Percentiles rank a stretch among this genome's conserved stretches.
Conservation (phyloP, 192 early-diverging fungal genomes). For the Coemansia sp. region DNA sequence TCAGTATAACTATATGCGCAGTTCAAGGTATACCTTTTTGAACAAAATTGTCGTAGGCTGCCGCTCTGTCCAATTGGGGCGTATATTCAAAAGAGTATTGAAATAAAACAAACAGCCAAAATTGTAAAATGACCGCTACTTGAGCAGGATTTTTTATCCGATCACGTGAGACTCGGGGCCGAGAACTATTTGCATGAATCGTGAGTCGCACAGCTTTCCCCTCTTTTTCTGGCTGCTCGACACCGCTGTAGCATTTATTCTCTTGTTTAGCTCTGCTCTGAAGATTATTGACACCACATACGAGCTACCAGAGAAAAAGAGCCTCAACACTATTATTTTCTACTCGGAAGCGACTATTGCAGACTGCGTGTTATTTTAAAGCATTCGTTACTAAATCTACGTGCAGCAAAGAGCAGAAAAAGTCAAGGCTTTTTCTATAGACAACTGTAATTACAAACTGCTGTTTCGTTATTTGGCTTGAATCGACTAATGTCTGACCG, state of each 20-base stretch:
- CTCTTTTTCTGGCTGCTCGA: not conserved
- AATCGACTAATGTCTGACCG: slow-evolving; percentile 23
- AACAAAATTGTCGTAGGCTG: not conserved
- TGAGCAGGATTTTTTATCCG: not conserved
- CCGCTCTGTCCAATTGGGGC: not conserved
- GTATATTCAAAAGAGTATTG: not conserved
- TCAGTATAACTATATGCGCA: not conserved
- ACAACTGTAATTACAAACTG: not conserved
- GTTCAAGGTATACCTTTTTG: slow-evolving; percentile 3
- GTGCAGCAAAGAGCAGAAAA: not conserved
- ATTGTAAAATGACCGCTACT: not conserved
- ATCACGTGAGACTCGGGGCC: slow-evolving; percentile 1
- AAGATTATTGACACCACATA: not conserved
- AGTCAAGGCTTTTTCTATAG: not conserved
- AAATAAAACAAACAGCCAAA: not conserved
- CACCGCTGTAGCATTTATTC: not conserved
- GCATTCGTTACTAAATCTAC: not conserved
- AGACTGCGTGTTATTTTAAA: not conserved
- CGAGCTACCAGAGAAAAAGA: too few relatives aligned
- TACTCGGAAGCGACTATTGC: not conserved
- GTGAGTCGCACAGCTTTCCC: not conserved
- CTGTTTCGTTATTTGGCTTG: not conserved
- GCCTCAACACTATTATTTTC: too few relatives aligned
- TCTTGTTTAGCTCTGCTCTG: not conserved
- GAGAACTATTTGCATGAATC: not conserved